A percentile compares a stretch with the other conserved stretches of the same genome.
phyloP scores from a whole-genome alignment of 805 yeast species.

The Kuraishia piskuri region DNA sequence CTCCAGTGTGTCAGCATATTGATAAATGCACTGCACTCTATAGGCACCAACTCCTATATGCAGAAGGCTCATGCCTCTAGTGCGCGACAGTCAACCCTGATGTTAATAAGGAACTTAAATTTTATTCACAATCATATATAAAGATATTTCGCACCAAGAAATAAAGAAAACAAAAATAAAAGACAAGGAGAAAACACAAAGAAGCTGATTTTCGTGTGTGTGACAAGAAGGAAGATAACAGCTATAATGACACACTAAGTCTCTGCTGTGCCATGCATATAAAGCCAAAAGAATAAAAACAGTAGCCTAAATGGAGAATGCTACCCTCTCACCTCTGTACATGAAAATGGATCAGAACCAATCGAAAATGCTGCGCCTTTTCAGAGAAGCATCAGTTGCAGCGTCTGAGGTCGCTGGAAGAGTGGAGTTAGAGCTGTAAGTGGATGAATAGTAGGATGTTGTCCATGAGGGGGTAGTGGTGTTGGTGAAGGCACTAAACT shows the following conservation, averaged over 20 bases:
- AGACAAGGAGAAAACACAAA: background rate
- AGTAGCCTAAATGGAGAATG: too few species aligned
- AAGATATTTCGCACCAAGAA: background rate
- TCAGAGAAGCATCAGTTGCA: constrained; percentile 5
- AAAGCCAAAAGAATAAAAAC: too few species aligned
- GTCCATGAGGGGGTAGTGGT: background rate
- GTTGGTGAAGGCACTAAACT: constrained; percentile 4
- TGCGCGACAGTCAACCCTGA: background rate
- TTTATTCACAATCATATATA: constrained; percentile 2
- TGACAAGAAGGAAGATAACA: background rate
- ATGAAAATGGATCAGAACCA: background rate
- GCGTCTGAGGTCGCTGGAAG: constrained; percentile 7
- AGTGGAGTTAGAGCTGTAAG: constrained; percentile 6
- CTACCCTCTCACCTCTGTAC: too few species aligned
- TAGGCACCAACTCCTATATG: too few species aligned
- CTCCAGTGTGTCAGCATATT: background rate
- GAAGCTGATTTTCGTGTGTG: background rate
- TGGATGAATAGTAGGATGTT: constrained; percentile 2
- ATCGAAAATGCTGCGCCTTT: constrained; percentile 2
- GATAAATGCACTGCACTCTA: background rate
- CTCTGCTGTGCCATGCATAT: background rate
- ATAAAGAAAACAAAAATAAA: background rate
- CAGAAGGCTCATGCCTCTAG: too few species aligned
- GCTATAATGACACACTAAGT: background rate
- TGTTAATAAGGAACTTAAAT: background rate